Conservation (phyloP, 2,329 filamentous ascomycete species). For the Coniochaeta prunicola region DNA sequence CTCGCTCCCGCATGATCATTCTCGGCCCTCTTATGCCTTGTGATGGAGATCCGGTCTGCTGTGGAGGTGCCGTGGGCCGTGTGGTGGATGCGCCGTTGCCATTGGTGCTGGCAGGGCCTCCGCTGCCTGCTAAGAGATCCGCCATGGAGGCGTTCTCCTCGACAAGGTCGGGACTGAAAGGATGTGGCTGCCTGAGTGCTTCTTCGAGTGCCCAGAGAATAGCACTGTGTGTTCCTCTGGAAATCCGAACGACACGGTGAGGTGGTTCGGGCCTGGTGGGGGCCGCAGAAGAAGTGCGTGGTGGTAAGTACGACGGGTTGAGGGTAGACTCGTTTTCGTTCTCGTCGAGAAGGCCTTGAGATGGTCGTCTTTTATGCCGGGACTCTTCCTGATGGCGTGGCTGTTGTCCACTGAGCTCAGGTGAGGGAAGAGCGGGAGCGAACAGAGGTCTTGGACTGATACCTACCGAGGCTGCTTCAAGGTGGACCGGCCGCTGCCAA, state of each 20-base stretch:
- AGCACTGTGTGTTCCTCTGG: slow-evolving; percentile 76
- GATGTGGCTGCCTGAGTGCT: slow-evolving; percentile 72
- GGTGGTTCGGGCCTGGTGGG: slow-evolving; percentile 25
- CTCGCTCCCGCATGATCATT: slow-evolving; percentile 85
- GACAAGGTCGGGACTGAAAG: slow-evolving; percentile 74
- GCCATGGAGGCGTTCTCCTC: slow-evolving; percentile 94
- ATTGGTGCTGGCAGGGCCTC: slow-evolving; percentile 45
- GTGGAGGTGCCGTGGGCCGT: slow-evolving; percentile 40
- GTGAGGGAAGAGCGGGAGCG: slow-evolving; percentile 18
- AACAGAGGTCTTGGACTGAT: slow-evolving; percentile 35
- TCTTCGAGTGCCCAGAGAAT: slow-evolving; percentile 91
- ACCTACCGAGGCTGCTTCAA: slow-evolving; percentile 40
- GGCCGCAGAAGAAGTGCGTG: slow-evolving; percentile 22
- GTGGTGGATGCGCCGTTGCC: slow-evolving; percentile 42
- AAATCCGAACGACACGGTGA: slow-evolving; percentile 57
- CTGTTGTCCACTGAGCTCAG: slow-evolving; percentile 8
- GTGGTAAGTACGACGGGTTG: slow-evolving; percentile 22
- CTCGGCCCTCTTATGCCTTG: slow-evolving; percentile 71
- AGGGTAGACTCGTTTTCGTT: slow-evolving; percentile 27
- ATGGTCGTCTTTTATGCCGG: slow-evolving; percentile 28
- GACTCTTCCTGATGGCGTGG: slow-evolving; percentile 8
- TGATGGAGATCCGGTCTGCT: slow-evolving; percentile 47
- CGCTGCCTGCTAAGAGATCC: slow-evolving; percentile 59
- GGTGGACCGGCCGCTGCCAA: slow-evolving; percentile 28
- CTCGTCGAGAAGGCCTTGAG: slow-evolving; percentile 41